These are phyloP conservation scores for Trifolium fragiferum DNA, from an alignment of 306 rosid species.

Conservation along the genomic window DNA sequence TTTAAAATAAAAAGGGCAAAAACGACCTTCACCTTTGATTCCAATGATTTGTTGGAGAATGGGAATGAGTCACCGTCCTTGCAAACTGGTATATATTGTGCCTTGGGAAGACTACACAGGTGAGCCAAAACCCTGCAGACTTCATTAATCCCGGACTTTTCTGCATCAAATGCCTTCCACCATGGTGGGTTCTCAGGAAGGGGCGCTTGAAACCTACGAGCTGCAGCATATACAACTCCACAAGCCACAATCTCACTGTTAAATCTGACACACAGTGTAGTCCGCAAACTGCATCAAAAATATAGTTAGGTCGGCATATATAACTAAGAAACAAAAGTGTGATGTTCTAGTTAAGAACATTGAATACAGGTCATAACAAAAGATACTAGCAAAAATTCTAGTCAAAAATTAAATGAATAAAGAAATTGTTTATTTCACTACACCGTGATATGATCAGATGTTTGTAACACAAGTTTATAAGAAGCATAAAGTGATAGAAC, in stretches of 20 bases:
- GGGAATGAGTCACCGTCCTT: constrained; percentile 91
- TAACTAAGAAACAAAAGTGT: constrained; percentile 15
- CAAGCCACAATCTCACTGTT: constrained; percentile 98
- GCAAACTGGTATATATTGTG: constrained; percentile 77
- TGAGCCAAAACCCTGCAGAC: constrained; percentile 90
- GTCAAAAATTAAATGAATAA: constrained; percentile 14
- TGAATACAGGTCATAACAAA: not conserved
- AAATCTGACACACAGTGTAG: constrained; percentile 90
- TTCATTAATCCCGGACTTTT: constrained; percentile 88
- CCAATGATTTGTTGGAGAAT: constrained; percentile 70
- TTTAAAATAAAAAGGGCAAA: constrained; percentile 9
- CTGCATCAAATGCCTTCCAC: constrained; percentile 98
- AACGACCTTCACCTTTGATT: constrained; percentile 63
- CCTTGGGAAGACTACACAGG: constrained; percentile 89
- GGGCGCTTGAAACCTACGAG: constrained; percentile 88
- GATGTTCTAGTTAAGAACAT: not conserved
- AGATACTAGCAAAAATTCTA: not conserved
- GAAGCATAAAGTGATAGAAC: constrained; percentile 19
- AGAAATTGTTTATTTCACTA: not conserved
- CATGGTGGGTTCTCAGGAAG: constrained; percentile 98
- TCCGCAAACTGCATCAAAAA: constrained; percentile 71
- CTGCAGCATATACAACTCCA: constrained; percentile 95
- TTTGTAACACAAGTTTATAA: constrained; percentile 17
- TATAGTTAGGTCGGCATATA: not conserved
- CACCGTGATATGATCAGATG: constrained; percentile 16